These are phyloP conservation scores for Geotrichum siamense DNA, from an alignment of 1,139 yeast genomes.

Conservation along the genomic window DNA sequence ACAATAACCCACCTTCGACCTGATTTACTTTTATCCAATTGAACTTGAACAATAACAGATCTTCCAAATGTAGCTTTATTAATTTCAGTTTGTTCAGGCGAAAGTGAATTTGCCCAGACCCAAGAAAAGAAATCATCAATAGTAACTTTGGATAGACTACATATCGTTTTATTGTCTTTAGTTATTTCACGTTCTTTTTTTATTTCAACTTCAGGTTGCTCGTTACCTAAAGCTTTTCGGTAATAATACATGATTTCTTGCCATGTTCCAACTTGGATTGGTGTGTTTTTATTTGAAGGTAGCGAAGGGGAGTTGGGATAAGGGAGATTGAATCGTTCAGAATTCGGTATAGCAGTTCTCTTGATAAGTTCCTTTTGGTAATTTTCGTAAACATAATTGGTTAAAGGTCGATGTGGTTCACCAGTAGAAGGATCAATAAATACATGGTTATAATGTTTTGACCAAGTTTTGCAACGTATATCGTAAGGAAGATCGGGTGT, in stretches of 20 bases:
- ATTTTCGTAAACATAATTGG: slow-evolving; percentile 31
- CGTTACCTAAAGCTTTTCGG: slow-evolving; percentile 10
- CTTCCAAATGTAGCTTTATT: slow-evolving; percentile 71
- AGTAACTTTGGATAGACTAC: slow-evolving; percentile 55
- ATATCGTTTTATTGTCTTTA: slow-evolving; percentile 35
- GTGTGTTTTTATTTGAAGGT: not conserved
- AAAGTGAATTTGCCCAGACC: slow-evolving; percentile 81
- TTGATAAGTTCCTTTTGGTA: slow-evolving; percentile 24
- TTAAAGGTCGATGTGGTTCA: slow-evolving; percentile 27
- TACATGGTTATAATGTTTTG: slow-evolving; percentile 34
- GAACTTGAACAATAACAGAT: slow-evolving; percentile 65
- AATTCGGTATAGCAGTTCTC: slow-evolving; percentile 24
- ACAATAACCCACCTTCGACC: slow-evolving; percentile 79
- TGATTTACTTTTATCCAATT: slow-evolving; percentile 29
- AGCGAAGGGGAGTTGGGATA: slow-evolving; percentile 24
- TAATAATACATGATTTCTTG: slow-evolving; percentile 14
- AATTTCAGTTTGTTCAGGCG: slow-evolving; percentile 61
- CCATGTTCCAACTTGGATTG: slow-evolving; percentile 14
- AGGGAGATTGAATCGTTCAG: slow-evolving; percentile 25
- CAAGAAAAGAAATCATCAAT: slow-evolving; percentile 84
- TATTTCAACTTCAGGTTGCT: slow-evolving; percentile 8
- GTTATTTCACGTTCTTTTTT: slow-evolving; percentile 15
- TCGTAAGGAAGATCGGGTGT: slow-evolving; percentile 28
- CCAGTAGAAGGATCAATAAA: slow-evolving; percentile 30
- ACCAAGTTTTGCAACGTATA: slow-evolving; percentile 41